These are phyloP conservation scores for Ophiostoma tasmaniense DNA, from an alignment of 2,329 filamentous ascomycete species.

Conservation along the genomic window DNA sequence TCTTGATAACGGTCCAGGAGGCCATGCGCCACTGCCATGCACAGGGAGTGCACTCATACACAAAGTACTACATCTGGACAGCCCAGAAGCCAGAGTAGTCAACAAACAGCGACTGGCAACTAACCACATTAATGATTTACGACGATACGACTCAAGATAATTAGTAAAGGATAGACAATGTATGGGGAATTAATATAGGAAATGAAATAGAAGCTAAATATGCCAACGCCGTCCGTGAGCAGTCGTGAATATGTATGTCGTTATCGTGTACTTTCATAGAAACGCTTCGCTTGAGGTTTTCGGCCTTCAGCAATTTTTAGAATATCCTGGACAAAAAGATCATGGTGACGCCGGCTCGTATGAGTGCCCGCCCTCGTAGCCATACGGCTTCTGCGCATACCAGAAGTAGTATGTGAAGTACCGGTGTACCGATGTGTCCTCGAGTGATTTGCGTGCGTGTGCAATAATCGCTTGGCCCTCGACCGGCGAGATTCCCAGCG, in stretches of 20 bases:
- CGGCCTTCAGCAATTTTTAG: neutral
- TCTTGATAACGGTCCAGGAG: slow-evolving; percentile 25
- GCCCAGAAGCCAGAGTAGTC: slow-evolving; percentile 30
- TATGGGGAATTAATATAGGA: neutral
- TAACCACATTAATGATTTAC: neutral
- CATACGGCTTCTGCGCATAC: slow-evolving; percentile 32
- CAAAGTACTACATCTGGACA: slow-evolving; percentile 33
- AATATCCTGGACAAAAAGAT: neutral
- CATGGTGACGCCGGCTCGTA: neutral
- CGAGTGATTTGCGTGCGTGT: slow-evolving; percentile 29
- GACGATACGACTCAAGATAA: neutral
- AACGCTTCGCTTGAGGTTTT: neutral
- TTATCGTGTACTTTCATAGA: neutral
- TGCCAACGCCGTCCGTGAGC: neutral
- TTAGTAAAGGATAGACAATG: neutral
- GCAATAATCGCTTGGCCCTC: slow-evolving; percentile 27
- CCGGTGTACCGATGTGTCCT: slow-evolving; percentile 30
- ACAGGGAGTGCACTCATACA: slow-evolving; percentile 31
- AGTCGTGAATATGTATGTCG: neutral
- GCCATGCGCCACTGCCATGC: slow-evolving; percentile 29
- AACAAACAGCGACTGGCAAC: neutral
- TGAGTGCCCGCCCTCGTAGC: neutral
- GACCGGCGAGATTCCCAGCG: slow-evolving; percentile 27
- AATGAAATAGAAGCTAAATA: too few species aligned
- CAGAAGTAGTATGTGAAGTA: slow-evolving; percentile 35